Evolutionary conservation across 768 basidiomycete genomes (phyloP).

Genomic region (Hysterangium stoloniferum): DNA sequence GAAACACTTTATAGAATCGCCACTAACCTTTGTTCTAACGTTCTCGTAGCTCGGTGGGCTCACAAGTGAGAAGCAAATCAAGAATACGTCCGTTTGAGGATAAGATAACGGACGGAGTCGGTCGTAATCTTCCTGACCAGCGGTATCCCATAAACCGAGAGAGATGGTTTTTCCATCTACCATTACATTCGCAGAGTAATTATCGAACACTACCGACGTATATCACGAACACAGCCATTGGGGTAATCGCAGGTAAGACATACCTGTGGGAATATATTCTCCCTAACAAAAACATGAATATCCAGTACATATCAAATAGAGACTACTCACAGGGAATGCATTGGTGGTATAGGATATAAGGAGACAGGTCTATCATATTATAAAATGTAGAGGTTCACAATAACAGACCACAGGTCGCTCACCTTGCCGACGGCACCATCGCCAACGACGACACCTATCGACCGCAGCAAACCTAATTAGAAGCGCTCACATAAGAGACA

Average conservation of each 20-base stretch:
- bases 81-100: constrained; percentile 98
- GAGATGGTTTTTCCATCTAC: constrained; percentile 99
- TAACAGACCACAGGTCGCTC: constrained; percentile 19
- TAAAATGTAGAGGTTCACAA: constrained; percentile 18
- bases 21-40: constrained; percentile 86
- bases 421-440: constrained; percentile 99
- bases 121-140: constrained; percentile 99
- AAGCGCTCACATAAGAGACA: constrained; percentile 10
- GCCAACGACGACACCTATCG: constrained; percentile 94
- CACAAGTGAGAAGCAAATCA: constrained; percentile 98
- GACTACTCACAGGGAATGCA: constrained; percentile 76
- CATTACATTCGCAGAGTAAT: constrained; percentile 98
- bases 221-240: constrained; percentile 13
- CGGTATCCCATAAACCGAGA: constrained; percentile 99
- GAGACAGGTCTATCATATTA: constrained; percentile 74
- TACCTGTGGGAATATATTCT: constrained; percentile 95
- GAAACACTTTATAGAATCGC: background rate
- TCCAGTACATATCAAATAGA: constrained; percentile 16
- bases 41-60: constrained; percentile 98
- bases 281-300: constrained; percentile 43
- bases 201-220: constrained; percentile 81
- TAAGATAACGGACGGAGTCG: constrained; percentile 96
- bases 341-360: constrained; percentile 99
- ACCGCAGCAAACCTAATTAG: constrained; percentile 26
- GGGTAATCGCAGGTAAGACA: constrained; percentile 15